Evolutionary conservation across 331 rosid species (phyloP).

Genomic region (Prunus yedoensis): DNA sequence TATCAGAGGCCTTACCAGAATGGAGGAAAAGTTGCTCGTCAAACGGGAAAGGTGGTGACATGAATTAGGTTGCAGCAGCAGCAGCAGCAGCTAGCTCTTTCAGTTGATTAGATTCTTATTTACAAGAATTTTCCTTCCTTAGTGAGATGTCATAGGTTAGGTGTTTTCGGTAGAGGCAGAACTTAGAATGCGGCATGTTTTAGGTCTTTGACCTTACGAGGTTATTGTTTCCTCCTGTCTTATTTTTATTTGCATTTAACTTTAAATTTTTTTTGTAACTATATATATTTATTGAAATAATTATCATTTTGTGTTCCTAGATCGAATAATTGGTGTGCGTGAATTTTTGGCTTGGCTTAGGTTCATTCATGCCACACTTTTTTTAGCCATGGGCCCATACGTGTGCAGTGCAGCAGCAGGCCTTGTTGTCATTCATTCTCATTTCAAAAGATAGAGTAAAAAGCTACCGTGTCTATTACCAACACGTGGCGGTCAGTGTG

Average conservation of each 20-base stretch:
- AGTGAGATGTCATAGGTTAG: neutral
- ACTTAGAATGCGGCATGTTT: neutral
- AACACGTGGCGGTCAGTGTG: conserved; percentile 7
- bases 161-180: conserved; percentile 9
- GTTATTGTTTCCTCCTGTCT: neutral
- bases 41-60: conserved; percentile 15
- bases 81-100: neutral
- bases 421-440: neutral
- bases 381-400: neutral
- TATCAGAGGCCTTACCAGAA: conserved; percentile 37
- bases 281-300: neutral
- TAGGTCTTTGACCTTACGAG: neutral
- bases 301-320: neutral
- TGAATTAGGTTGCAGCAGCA: neutral
- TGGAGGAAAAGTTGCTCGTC: conserved; percentile 43
- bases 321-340: neutral
- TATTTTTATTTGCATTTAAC: neutral
- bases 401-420: too few species aligned
- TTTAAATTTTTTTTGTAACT: neutral
- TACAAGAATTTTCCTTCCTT: too few species aligned
- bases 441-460: neutral
- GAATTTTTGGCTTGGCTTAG: too few species aligned
- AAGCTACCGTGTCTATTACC: neutral
- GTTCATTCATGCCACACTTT: neutral
- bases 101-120: too few species aligned